These are phyloP conservation scores for Trichophaea hybrida DNA, from an alignment of 2,329 filamentous ascomycete species.

Conservation along the genomic window DNA sequence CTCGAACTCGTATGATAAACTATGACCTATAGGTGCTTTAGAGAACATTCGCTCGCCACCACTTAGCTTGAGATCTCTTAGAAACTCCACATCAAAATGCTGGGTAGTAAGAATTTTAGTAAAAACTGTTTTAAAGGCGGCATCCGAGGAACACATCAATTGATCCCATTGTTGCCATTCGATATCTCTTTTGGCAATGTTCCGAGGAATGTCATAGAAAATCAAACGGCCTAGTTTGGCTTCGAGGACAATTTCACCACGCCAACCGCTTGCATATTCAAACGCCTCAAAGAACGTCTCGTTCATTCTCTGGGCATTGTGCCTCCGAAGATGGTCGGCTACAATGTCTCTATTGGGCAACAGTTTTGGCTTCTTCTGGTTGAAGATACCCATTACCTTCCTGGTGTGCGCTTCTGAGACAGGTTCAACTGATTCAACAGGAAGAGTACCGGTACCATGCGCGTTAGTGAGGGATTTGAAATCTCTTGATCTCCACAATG, in stretches of 20 bases:
- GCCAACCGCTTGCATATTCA: constrained; percentile 17
- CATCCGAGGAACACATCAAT: constrained; percentile 5
- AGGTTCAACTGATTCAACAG: not conserved
- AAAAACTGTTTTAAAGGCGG: constrained; percentile 11
- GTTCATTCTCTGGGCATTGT: not conserved
- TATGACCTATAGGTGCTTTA: not conserved
- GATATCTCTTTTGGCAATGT: constrained; percentile 13
- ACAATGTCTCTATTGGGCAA: not conserved
- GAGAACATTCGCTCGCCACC: constrained; percentile 32
- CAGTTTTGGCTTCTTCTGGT: not conserved
- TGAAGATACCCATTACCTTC: not conserved
- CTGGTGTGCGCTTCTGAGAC: not conserved
- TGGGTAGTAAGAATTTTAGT: constrained; percentile 15
- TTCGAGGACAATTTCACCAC: constrained; percentile 16
- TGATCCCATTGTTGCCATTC: constrained; percentile 15
- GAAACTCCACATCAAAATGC: constrained; percentile 17
- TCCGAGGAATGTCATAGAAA: constrained; percentile 12
- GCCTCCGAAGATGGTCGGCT: not conserved
- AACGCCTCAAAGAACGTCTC: constrained; percentile 13
- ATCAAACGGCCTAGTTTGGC: constrained; percentile 17
- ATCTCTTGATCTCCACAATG: too few species aligned
- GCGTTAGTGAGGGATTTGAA: too few species aligned
- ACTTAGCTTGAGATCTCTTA: constrained; percentile 15
- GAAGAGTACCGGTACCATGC: not conserved
- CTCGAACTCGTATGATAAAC: not conserved